phyloP scores from a whole-genome alignment of 257 asterid genomes.

The Solanum pimpinellifolium region DNA sequence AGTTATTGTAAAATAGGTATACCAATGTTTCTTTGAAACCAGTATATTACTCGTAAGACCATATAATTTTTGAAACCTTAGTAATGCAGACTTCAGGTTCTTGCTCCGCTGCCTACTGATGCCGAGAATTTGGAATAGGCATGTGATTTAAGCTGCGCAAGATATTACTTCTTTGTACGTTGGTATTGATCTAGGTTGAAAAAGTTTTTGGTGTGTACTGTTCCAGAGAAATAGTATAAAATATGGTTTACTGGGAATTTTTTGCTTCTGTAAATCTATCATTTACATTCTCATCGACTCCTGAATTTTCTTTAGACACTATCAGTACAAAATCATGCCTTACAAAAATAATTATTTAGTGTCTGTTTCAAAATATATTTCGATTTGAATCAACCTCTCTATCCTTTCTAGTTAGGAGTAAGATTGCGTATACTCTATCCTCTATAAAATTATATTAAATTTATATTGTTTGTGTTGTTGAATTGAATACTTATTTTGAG shows the following conservation, averaged over 20 bases:
- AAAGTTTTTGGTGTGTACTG: neutral
- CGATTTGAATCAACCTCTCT: neutral
- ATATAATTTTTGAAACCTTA: neutral
- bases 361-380: neutral
- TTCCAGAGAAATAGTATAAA: neutral
- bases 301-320: neutral
- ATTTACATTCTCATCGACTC: neutral
- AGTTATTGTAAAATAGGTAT: slow-evolving; percentile 52
- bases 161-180: neutral
- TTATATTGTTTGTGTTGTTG: neutral
- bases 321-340: too few species aligned
- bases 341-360: neutral
- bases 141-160: neutral
- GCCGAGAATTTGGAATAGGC: neutral
- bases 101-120: neutral
- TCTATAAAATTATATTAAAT: neutral
- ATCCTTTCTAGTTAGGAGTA: neutral
- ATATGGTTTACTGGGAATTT: neutral
- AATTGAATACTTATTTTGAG: neutral
- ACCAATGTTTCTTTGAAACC: neutral
- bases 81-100: neutral
- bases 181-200: neutral
- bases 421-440: neutral
- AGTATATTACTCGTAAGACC: neutral
- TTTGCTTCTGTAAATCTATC: neutral